Conservation (phyloP, 2,329 filamentous ascomycete genomes). For the Hypomyces perniciosus region DNA sequence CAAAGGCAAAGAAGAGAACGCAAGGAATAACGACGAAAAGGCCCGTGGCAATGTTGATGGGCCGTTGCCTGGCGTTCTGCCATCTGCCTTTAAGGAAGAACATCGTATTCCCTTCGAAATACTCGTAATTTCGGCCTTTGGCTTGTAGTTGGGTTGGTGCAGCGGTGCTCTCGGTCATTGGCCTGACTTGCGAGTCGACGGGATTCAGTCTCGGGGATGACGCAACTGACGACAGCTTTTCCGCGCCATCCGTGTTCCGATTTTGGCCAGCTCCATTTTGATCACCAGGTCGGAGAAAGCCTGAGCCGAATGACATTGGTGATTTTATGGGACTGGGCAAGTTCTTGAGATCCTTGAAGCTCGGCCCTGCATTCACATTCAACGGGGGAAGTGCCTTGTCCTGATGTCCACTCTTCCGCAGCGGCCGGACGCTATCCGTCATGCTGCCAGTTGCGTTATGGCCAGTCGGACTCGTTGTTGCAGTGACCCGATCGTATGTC, state of each 20-base stretch:
- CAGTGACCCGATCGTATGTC: conserved; percentile 62
- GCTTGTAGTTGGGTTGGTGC: conserved; percentile 28
- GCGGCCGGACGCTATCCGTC: conserved; percentile 71
- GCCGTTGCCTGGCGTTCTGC: conserved; percentile 80
- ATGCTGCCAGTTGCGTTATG: conserved; percentile 55
- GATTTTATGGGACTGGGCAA: conserved; percentile 62
- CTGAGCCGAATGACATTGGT: conserved; percentile 69
- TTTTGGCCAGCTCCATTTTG: conserved; percentile 41
- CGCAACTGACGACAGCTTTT: conserved; percentile 75
- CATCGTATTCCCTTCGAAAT: conserved; percentile 87
- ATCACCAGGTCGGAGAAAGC: conserved; percentile 59
- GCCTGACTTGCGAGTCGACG: conserved; percentile 30
- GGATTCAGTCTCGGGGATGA: conserved; percentile 63
- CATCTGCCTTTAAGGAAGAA: conserved; percentile 83
- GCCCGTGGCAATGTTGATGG: conserved; percentile 84
- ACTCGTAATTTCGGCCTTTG: conserved; percentile 72
- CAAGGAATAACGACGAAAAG: conserved; percentile 72
- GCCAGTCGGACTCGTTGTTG: conserved; percentile 67
- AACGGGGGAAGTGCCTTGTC: conserved; percentile 31
- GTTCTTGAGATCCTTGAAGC: conserved; percentile 46
- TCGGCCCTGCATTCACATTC: conserved; percentile 55
- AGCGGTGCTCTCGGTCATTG: conserved; percentile 22
- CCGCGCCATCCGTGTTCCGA: conserved; percentile 60
- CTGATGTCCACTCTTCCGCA: conserved; percentile 45
- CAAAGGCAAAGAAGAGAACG: conserved; percentile 78